phyloP scores from a whole-genome alignment of 805 yeast species.

The Candida xyloterini region DNA sequence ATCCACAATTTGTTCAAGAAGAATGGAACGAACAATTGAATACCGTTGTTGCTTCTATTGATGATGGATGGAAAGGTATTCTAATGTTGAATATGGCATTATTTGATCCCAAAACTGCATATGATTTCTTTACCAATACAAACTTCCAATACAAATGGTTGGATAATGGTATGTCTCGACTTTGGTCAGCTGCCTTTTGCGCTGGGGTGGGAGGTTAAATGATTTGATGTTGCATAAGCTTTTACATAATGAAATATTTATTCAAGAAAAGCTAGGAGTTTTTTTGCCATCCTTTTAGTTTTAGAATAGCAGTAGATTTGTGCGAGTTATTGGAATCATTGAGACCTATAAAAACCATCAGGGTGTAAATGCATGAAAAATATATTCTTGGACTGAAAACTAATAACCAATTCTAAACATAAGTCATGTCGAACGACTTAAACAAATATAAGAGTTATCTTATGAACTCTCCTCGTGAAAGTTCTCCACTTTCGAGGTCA shows the following conservation, averaged over 20 bases:
- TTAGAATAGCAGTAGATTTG: neutral
- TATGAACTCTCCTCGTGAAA: constrained; percentile 21
- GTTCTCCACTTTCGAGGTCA: constrained; percentile 27
- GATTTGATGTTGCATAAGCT: neutral
- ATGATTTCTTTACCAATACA: constrained; percentile 39
- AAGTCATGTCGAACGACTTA: constrained; percentile 10
- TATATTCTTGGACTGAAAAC: neutral
- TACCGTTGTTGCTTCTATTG: constrained; percentile 38
- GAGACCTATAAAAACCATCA: neutral
- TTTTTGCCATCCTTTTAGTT: constrained; percentile 5
- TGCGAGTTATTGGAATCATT: too few relatives aligned
- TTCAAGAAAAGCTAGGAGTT: neutral
- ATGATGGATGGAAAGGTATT: constrained; percentile 67
- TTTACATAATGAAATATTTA: neutral
- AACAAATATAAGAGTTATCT: constrained; percentile 12
- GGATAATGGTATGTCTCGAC: constrained; percentile 61
- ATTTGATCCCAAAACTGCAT: constrained; percentile 40
- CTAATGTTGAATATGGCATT: constrained; percentile 44
- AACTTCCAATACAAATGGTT: constrained; percentile 38
- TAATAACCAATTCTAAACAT: neutral
- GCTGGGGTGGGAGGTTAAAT: constrained; percentile 43
- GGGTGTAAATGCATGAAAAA: neutral
- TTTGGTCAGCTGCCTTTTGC: constrained; percentile 60
- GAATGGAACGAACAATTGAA: constrained; percentile 39
- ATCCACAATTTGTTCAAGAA: constrained; percentile 45